A percentile compares a stretch with the other conserved stretches of the same genome.
These are phyloP conservation scores for Verticillium klebahnii DNA, from an alignment of 2,329 filamentous ascomycete species.

Conservation along the genomic window DNA sequence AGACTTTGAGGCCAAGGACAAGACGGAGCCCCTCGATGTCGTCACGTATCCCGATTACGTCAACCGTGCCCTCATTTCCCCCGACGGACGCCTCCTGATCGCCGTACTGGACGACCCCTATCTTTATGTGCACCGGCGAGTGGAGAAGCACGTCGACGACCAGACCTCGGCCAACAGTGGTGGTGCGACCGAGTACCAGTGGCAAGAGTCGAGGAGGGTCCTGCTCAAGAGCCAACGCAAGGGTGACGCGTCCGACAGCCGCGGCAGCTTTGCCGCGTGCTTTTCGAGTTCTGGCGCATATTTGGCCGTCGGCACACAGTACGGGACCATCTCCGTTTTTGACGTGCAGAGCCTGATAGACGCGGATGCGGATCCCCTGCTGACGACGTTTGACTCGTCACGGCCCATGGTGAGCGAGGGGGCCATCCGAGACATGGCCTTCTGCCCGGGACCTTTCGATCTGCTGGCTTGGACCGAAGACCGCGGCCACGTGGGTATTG, in stretches of 20 bases:
- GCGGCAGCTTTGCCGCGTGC: conserved; percentile 72
- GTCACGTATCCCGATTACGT: conserved; percentile 78
- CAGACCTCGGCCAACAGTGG: conserved; percentile 14
- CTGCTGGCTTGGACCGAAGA: conserved; percentile 93
- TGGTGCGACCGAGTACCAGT: conserved; percentile 34
- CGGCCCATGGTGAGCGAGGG: conserved; percentile 66
- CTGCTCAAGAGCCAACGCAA: conserved; percentile 54
- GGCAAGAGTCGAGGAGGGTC: conserved; percentile 47
- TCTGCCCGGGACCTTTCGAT: conserved; percentile 85
- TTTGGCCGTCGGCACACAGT: conserved; percentile 74
- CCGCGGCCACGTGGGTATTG: conserved; percentile 68
- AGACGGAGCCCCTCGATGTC: conserved; percentile 58
- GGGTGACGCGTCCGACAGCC: conserved; percentile 48
- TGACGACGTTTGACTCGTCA: conserved; percentile 75
- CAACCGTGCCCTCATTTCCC: conserved; percentile 92
- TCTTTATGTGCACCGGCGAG: conserved; percentile 73
- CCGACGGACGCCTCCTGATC: conserved; percentile 73
- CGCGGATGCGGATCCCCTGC: conserved; percentile 51
- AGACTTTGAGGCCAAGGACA: conserved; percentile 42
- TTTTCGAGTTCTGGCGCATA: conserved; percentile 70
- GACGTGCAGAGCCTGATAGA: conserved; percentile 48
- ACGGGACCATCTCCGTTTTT: conserved; percentile 74
- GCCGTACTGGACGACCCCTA: conserved; percentile 85
- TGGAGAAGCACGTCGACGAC: conserved; percentile 27
- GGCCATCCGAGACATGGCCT: conserved; percentile 85